Evolutionary conservation across 345 rosid genomes (phyloP), one percentile per base, ranked within the genome.

Genomic region (Geranium brycei): DNA sequence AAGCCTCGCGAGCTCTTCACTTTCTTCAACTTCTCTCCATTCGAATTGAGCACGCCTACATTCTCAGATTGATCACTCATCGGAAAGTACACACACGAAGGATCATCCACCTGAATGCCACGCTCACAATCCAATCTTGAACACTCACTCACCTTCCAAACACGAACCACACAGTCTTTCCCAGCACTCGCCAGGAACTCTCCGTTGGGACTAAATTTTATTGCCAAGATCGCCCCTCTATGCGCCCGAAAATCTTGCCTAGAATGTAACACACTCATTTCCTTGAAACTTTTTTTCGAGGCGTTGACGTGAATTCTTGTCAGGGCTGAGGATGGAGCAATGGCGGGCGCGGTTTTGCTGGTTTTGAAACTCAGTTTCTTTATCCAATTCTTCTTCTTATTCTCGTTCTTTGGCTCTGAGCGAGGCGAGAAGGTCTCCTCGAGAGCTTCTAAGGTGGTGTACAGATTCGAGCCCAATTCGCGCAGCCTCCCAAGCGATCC

Each of bases 51-150:
- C 17, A 78, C 80, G 63, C 61, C 73, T 30, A 75, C 57, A 57
- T 79, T 70, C 47, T 77, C 73, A 60, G 35, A 66, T 38, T 70
- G 60, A 70, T 77, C 28, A 23, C 2, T 73, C n/a, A 62, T 35
- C 3, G 65, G 66, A 64, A 81, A 83, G 69, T 77, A 77, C 16
- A 71, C 51, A 68, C 28, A 31, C 19, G 82, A 80, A 63, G 82
- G 69, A 70, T 75, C 72, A 15, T 35, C 59, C 58, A 70, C 74
- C 35, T 66, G 60, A 31, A 28, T 59, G 51, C 55, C 74, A 62
- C 63, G 30, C 19, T 62, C 62, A 18, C 28, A 2, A 23, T 66
- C 32, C 17, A 60, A 60, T 60, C 68, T 62, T 17, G 69, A 65
- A 0, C 4, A 23, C 60, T 66, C 73, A 32, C 59, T 35, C 51